phyloP scores from a whole-genome alignment of 1,139 yeast species.

The Arxiozyma slooffiae region DNA sequence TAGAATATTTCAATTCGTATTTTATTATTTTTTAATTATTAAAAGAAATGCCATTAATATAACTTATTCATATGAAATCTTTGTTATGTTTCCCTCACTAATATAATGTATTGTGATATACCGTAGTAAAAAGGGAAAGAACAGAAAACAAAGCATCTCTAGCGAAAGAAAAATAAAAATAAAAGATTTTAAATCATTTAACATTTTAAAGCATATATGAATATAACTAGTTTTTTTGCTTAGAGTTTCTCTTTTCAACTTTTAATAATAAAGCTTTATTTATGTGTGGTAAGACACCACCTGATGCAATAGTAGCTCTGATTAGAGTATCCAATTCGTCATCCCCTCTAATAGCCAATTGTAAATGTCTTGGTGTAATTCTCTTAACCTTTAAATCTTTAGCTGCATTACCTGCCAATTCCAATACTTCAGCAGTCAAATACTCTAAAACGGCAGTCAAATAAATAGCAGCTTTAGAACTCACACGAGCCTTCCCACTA shows the following conservation, averaged over 20 bases:
- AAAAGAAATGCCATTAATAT: not conserved
- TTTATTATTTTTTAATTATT: too few species aligned
- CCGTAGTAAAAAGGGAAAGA: too few species aligned
- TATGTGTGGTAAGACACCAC: conserved; percentile 98
- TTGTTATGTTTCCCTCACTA: not conserved
- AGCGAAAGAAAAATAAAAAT: not conserved
- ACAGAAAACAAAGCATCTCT: not conserved
- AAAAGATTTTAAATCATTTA: too few species aligned
- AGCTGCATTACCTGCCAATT: conserved; percentile 98
- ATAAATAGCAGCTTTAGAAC: conserved; percentile 94
- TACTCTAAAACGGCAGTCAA: conserved; percentile 95
- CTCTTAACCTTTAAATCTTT: conserved; percentile 96
- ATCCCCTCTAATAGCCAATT: conserved; percentile 97
- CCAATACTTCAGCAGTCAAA: conserved; percentile 95
- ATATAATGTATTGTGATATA: not conserved
- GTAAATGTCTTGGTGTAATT: conserved; percentile 97
- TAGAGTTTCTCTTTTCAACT: conserved; percentile 44
- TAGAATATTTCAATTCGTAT: not conserved
- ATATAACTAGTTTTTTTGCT: not conserved
- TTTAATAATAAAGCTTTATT: conserved; percentile 86
- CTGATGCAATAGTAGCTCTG: conserved; percentile 96
- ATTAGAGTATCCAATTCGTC: conserved; percentile 94
- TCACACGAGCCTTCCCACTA: conserved; percentile 89
- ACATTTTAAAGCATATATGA: too few species aligned
- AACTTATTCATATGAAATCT: not conserved